Base-by-base conservation (phyloP, 805 yeast species). In the Spathaspora passalidarum region DNA sequence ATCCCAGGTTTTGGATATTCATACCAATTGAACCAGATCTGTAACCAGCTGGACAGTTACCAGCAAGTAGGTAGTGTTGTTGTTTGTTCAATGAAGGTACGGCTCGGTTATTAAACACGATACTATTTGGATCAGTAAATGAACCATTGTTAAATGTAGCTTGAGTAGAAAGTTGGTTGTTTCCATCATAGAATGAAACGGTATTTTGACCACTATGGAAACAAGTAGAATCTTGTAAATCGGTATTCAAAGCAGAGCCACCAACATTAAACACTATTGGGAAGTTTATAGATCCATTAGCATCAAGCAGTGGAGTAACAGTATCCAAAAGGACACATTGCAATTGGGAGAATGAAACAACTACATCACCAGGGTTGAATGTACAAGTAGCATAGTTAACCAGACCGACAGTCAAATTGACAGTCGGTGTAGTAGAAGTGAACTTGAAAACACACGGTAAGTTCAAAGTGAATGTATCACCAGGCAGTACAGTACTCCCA, bases 361-460 rank as follows among this genome's bases (percentile, higher is more conserved):
- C 26, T 7, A 51, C 17, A 21, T 55, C 59, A 16, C 63, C 63
- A 25, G 49, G 42, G 18, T 32, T 44, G 9, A 56, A 47, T 1
- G 22, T 26, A 56, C 68, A 63, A 4, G 55, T 56, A 6, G 68
- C 41, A 38, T 38, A 38, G 21, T 16, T 22, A 16, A 10, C 14
- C 18, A 16, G 18, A 6, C 14, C 14, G 65, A 46, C 59, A 7
- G n/a, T 22, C 16, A 56, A 50, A 22, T 44, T 40, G 8, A 62
- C 42, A 2, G 52, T 21, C 19, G 48, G 6, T 8, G 45, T 19
- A 5, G 50, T 23, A 5, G 55, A 38, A 5, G 61, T 57, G 44
- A 61, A 56, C 40, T 59, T 59, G 46, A 50, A 63, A 9, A 55
- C 63, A 48, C 63, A 56, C 4, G 66, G 66, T 46, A 63, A 37